Evolutionary conservation across 2,329 filamentous ascomycete genomes (phyloP).

Genomic region (Cryphonectria japonica): DNA sequence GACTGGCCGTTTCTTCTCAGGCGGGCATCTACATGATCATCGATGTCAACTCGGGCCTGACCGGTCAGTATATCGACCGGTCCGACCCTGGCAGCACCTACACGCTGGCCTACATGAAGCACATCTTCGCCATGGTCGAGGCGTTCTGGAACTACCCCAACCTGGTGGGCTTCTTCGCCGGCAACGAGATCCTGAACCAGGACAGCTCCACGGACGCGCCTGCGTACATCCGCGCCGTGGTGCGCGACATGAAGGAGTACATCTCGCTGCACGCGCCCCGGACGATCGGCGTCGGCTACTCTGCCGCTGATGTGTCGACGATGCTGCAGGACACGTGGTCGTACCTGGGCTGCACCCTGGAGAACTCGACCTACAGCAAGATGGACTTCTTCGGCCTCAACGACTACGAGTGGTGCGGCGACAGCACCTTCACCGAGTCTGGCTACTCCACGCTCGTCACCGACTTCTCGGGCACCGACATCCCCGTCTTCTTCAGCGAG

Average conservation of each 20-base stretch:
- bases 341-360: constrained; percentile 67
- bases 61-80: constrained; percentile 57
- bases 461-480: constrained; percentile 64
- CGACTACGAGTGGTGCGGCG: constrained; percentile 64
- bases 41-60: constrained; percentile 63
- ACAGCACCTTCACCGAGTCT: constrained; percentile 53
- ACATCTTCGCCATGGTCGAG: constrained; percentile 63
- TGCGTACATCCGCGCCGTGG: constrained; percentile 70
- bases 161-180: constrained; percentile 68
- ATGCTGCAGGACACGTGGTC: constrained; percentile 72
- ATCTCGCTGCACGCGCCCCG: constrained; percentile 69
- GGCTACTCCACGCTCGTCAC: constrained; percentile 46
- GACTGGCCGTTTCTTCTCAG: background rate
- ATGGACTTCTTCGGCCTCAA: constrained; percentile 77
- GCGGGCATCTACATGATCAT: constrained; percentile 51
- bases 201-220: constrained; percentile 60
- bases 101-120: constrained; percentile 57
- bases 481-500: constrained; percentile 79
- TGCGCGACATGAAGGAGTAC: constrained; percentile 76
- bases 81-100: constrained; percentile 53
- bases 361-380: constrained; percentile 55
- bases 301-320: constrained; percentile 71
- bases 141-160: constrained; percentile 65
- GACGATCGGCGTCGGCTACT: constrained; percentile 73
- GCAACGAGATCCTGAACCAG: constrained; percentile 74